These are phyloP conservation scores for Fistulinella cinereoalba DNA, from an alignment of 1,284 basidiomycete genomes.

Conservation along the genomic window DNA sequence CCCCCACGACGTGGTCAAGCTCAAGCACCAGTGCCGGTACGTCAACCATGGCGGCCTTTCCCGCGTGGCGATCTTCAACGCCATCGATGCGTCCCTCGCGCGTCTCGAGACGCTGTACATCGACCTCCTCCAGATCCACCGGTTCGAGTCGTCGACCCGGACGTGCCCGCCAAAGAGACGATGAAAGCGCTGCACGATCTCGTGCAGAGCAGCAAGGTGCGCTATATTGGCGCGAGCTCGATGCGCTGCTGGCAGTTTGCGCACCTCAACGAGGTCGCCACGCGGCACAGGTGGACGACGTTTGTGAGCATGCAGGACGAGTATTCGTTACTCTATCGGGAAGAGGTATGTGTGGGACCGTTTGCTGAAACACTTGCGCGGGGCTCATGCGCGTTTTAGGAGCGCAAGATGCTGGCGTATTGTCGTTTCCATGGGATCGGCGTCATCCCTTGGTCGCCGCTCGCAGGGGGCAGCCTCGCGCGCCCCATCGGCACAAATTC, in stretches of 20 bases:
- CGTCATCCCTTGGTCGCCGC: conserved; percentile 42
- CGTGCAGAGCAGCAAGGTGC: conserved; percentile 41
- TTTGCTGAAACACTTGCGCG: no score
- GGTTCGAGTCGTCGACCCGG: conserved; percentile 38
- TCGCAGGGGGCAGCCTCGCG: conserved; percentile 40
- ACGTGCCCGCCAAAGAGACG: conserved; percentile 39
- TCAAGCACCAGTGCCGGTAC: conserved; percentile 32
- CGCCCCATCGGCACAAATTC: conserved; percentile 36
- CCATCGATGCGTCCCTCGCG: conserved; percentile 42
- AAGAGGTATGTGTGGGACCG: conserved; percentile 31
- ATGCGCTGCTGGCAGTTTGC: conserved; percentile 45
- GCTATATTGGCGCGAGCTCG: conserved; percentile 46
- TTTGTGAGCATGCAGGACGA: conserved; percentile 43
- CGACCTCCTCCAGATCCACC: conserved; percentile 47
- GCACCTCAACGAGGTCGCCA: conserved; percentile 40
- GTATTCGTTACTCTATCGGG: conserved; percentile 42
- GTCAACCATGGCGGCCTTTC: conserved; percentile 46
- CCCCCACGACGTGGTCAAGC: not conserved
- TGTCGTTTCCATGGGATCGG: conserved; percentile 47
- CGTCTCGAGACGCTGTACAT: conserved; percentile 45
- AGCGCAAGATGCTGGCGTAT: conserved; percentile 47
- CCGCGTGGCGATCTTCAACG: conserved; percentile 44
- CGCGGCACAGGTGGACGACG: conserved; percentile 36
- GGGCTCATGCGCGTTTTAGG: no score
- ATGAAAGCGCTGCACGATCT: conserved; percentile 49